These are phyloP conservation scores for Umbilicaria muhlenbergii DNA, from an alignment of 495 filamentous ascomycete species.

Conservation along the genomic window DNA sequence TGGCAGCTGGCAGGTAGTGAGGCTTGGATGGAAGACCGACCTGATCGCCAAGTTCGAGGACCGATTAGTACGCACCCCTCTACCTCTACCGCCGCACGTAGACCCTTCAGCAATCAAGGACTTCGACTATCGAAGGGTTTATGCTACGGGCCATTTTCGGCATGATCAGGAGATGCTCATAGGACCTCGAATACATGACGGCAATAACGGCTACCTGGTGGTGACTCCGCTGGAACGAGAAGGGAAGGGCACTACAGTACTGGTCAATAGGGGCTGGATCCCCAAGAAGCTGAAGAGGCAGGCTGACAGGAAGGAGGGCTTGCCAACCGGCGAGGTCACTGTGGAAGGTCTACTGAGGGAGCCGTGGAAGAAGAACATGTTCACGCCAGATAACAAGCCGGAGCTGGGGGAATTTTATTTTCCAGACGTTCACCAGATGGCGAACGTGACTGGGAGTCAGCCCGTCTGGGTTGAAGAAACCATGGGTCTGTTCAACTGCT, in stretches of 20 bases:
- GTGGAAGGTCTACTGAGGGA: conserved; percentile 74
- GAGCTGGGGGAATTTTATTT: conserved; percentile 82
- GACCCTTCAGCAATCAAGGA: conserved; percentile 66
- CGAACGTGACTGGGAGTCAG: conserved; percentile 65
- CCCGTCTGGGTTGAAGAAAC: conserved; percentile 93
- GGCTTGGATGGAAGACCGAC: conserved; percentile 83
- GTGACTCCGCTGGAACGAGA: conserved; percentile 75
- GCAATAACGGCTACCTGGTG: conserved; percentile 78
- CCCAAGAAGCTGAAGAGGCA: conserved; percentile 50
- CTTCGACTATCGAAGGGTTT: conserved; percentile 84
- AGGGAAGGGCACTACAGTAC: conserved; percentile 45
- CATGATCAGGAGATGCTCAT: conserved; percentile 95
- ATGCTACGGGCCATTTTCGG: conserved; percentile 53
- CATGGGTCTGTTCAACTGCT: conserved; percentile 44
- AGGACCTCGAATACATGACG: conserved; percentile 77
- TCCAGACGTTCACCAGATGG: conserved; percentile 88
- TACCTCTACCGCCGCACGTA: conserved; percentile 70
- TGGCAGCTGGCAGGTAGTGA: conserved; percentile 92
- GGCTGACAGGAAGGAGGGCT: conserved; percentile 36
- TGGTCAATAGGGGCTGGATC: conserved; percentile 89
- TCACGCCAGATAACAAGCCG: conserved; percentile 80
- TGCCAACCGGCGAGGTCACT: conserved; percentile 51
- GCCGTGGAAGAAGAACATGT: conserved; percentile 95
- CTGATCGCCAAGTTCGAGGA: conserved; percentile 82
- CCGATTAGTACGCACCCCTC: conserved; percentile 67